Evolutionary conservation across 371 early-diverging fungal species (phyloP).

Genomic region (Apophysomyces ossiformis): DNA sequence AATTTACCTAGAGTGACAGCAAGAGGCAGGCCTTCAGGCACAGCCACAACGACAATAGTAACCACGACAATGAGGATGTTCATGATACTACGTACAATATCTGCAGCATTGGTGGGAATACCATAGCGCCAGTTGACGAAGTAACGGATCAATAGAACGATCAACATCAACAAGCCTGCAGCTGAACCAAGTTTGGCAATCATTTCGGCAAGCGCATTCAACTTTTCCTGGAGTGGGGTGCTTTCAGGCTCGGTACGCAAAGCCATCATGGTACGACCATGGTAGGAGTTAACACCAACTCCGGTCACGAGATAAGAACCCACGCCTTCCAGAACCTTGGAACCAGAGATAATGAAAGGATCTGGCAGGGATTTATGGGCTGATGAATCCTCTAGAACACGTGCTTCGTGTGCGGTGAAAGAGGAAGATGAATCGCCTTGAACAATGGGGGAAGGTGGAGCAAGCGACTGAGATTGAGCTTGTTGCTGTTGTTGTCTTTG

Average conservation of each 20-base stretch:
- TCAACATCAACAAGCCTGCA: constrained; percentile 69
- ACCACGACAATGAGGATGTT: constrained; percentile 72
- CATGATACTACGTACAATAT: constrained; percentile 58
- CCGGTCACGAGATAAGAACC: constrained; percentile 74
- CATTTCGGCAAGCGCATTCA: constrained; percentile 67
- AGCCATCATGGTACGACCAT: constrained; percentile 83
- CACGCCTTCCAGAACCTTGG: constrained; percentile 80
- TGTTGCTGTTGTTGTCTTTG: neutral
- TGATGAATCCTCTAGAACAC: too few species aligned
- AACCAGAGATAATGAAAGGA: constrained; percentile 76
- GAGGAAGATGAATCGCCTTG: too few species aligned
- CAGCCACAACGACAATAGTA: constrained; percentile 81
- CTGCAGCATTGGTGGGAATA: constrained; percentile 35
- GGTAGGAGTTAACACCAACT: constrained; percentile 75
- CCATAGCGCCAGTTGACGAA: constrained; percentile 51
- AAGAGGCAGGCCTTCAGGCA: constrained; percentile 83
- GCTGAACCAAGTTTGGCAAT: constrained; percentile 77
- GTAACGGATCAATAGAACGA: constrained; percentile 66
- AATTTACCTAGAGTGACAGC: constrained; percentile 68
- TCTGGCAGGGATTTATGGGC: constrained; percentile 46
- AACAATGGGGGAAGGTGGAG: too few species aligned
- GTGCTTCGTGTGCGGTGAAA: too few species aligned
- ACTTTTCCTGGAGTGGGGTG: constrained; percentile 78
- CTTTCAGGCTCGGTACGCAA: constrained; percentile 58
- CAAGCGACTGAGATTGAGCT: too few species aligned